phyloP scores from a whole-genome alignment of 768 basidiomycete species.

The Lactifluus subvellereus region DNA sequence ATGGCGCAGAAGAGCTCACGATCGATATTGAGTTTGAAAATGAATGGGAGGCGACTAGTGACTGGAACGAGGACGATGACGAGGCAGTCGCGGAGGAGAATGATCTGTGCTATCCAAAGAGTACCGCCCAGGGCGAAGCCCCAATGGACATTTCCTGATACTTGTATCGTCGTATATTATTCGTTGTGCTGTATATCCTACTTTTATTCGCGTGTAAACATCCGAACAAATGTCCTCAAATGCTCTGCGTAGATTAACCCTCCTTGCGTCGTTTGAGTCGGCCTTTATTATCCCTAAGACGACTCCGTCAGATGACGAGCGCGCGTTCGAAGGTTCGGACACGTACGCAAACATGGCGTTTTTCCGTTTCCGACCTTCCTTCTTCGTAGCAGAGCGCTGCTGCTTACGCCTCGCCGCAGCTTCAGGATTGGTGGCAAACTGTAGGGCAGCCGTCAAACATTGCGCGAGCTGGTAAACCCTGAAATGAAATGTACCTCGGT shows the following conservation, averaged over 20 bases:
- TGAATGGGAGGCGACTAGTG: conserved; percentile 84
- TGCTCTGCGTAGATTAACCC: conserved; percentile 24
- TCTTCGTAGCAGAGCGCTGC: conserved; percentile 69
- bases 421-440: conserved; percentile 68
- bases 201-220: conserved; percentile 13
- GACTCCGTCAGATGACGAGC: conserved; percentile 6
- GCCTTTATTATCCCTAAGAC: conserved; percentile 44
- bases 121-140: conserved; percentile 30
- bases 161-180: conserved; percentile 10
- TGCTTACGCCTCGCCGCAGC: conserved; percentile 69
- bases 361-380: conserved; percentile 82
- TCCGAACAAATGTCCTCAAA: background rate
- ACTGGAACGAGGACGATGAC: conserved; percentile 87
- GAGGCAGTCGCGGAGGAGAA: conserved; percentile 70
- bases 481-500: conserved; percentile 36
- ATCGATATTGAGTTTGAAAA: conserved; percentile 85
- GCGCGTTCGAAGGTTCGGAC: background rate
- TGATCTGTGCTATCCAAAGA: conserved; percentile 58
- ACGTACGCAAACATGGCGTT: conserved; percentile 54
- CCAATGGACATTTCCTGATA: conserved; percentile 39
- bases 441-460: conserved; percentile 24
- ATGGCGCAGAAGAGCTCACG: conserved; percentile 54
- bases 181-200: conserved; percentile 17
- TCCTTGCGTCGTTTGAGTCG: conserved; percentile 43
- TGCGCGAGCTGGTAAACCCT: background rate